These are phyloP conservation scores for Hymenotorrendiella dingleyae DNA, from an alignment of 2,329 filamentous ascomycete species.

Conservation along the genomic window DNA sequence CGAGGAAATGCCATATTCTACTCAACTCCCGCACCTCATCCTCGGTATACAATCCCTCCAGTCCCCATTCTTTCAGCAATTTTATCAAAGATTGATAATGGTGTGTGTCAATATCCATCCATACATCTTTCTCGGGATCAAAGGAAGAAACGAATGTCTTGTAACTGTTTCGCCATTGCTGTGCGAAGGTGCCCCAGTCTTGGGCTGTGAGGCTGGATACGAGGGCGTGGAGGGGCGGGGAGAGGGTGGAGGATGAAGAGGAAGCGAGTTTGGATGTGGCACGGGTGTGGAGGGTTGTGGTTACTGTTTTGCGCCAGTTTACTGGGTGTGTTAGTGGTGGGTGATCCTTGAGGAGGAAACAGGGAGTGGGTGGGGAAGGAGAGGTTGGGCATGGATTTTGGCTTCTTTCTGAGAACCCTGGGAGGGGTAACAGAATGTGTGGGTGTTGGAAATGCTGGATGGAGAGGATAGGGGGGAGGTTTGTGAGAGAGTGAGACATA, in stretches of 20 bases:
- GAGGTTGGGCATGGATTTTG: no score
- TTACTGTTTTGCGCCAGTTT: conserved; percentile 68
- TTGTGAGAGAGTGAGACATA: no score
- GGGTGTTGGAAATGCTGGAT: no score
- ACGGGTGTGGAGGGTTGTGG: conserved; percentile 47
- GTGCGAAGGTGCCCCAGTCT: conserved; percentile 60
- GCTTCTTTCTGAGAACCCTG: no score
- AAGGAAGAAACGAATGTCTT: conserved; percentile 51
- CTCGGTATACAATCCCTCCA: conserved; percentile 55
- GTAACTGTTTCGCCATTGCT: conserved; percentile 66
- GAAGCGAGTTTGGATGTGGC: conserved; percentile 43
- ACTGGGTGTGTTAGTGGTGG: conserved; percentile 36
- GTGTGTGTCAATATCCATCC: conserved; percentile 68
- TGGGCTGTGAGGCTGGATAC: conserved; percentile 45
- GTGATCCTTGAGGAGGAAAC: no score
- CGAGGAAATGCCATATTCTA: conserved; percentile 65
- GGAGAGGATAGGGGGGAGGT: no score
- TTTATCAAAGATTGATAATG: conserved; percentile 56
- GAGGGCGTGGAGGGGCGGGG: conserved; percentile 40
- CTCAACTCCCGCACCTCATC: conserved; percentile 59
- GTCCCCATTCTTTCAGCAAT: conserved; percentile 49
- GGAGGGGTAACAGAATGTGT: no score
- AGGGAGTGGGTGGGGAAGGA: no score
- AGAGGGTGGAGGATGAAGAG: conserved; percentile 38
- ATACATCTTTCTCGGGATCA: conserved; percentile 41